These are phyloP conservation scores for Blastomyces silverae DNA, from an alignment of 2,329 filamentous ascomycete species.

Conservation along the genomic window DNA sequence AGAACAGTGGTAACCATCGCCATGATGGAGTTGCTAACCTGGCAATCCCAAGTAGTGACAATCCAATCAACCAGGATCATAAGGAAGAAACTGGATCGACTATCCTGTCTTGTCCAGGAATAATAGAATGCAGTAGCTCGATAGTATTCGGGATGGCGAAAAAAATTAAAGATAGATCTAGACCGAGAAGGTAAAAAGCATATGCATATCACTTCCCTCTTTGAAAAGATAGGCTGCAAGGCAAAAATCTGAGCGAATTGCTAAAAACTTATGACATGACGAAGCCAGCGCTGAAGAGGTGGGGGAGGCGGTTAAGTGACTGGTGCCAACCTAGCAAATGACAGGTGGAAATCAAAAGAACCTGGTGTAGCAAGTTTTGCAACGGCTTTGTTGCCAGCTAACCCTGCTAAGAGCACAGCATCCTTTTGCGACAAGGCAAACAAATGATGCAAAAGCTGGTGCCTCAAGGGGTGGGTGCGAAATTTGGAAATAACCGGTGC, in stretches of 20 bases:
- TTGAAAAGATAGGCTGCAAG: not conserved
- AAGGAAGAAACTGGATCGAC: not conserved
- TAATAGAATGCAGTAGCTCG: not conserved
- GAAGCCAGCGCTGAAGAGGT: not conserved
- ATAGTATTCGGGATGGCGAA: not conserved
- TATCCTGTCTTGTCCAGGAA: not conserved
- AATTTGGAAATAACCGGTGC: not conserved
- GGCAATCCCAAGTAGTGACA: not conserved
- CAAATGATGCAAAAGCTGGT: not conserved
- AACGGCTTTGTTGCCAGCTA: not conserved
- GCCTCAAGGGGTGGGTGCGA: not conserved
- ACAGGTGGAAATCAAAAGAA: not conserved
- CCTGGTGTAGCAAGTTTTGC: not conserved
- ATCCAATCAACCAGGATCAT: not conserved
- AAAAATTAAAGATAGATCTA: not conserved
- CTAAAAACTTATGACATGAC: not conserved
- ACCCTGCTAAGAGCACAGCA: not conserved
- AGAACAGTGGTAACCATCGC: not conserved
- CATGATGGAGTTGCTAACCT: not conserved
- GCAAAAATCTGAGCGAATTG: not conserved
- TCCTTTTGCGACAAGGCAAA: not conserved
- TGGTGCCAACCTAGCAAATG: not conserved
- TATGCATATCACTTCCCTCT: not conserved
- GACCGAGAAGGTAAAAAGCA: not conserved
- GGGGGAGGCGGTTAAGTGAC: not conserved